phyloP scores from a whole-genome alignment of 345 rosid genomes.

The Eutrema heterophyllum region DNA sequence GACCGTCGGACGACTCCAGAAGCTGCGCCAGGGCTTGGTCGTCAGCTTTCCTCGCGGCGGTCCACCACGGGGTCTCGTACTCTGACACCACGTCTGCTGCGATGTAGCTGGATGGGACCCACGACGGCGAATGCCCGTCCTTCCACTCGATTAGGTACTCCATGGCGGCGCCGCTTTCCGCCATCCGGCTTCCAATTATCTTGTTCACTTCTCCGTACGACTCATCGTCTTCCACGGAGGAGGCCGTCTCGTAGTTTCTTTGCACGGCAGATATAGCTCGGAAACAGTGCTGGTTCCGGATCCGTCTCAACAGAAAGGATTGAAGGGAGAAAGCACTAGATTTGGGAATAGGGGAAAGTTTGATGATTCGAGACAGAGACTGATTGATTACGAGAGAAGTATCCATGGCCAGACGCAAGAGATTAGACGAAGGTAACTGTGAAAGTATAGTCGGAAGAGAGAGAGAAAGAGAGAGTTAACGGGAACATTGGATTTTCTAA shows the following conservation, averaged over 20 bases:
- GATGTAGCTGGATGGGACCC: constrained; percentile 66
- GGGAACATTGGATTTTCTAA: not conserved
- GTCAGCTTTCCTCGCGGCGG: constrained; percentile 87
- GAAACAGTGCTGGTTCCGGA: constrained; percentile 15
- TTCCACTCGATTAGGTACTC: constrained; percentile 90
- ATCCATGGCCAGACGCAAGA: constrained; percentile 34
- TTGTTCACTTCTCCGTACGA: constrained; percentile 72
- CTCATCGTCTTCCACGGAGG: constrained; percentile 37
- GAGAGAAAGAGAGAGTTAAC: not conserved
- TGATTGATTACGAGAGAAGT: constrained; percentile 41
- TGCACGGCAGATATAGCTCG: constrained; percentile 37
- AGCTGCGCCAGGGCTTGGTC: constrained; percentile 45
- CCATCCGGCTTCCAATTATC: constrained; percentile 72
- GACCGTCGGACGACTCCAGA: constrained; percentile 39
- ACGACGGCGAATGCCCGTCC: constrained; percentile 81
- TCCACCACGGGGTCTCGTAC: constrained; percentile 95
- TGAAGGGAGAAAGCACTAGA: not conserved
- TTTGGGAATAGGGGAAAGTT: constrained; percentile 12
- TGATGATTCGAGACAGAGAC: constrained; percentile 44
- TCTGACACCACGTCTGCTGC: constrained; percentile 87
- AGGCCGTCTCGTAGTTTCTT: constrained; percentile 36
- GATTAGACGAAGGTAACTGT: not conserved
- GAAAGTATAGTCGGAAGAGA: not conserved
- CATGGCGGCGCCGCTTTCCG: constrained; percentile 47
- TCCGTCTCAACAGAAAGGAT: constrained; percentile 19